Evolutionary conservation across 345 rosid species (phyloP), one percentile per base, ranked within the genome.

Genomic region (Aegle marmelos): DNA sequence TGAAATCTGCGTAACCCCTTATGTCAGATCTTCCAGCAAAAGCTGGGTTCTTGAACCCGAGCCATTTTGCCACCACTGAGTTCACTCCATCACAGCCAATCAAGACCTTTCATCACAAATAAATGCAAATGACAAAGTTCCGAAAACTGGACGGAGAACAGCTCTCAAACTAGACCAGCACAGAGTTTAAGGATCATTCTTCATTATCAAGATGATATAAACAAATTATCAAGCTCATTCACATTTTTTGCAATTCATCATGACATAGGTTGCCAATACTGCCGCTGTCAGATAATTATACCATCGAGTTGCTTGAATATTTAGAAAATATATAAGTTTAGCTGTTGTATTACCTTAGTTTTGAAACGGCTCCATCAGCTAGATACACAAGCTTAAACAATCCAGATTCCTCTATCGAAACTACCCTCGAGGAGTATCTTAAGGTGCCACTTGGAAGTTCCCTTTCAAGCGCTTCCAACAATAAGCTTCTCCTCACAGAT

Each of bases 41-140:
- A 14, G 76, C 80, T 2, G 88, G 88, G 7, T 64, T 82, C 80
- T 86, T 86, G 82, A 90, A 88, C 10, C 94, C 94, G 24, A 93
- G 73, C 91, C 89, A 91, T 77, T 84, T 91, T 4, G 92, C 87
- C 80, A 88, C 90, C 45, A 83, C 83, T 3, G 98, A 91, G 78
- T 90, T 88, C 68, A 89, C 90, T 48, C 95, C 98, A 67, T 90
- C 95, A 70, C 94, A 88, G 76, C 95, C 98, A 48, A 93, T 74
- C 81, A 91, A 79, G 71, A 87, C 87, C 93, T 92, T 65, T n/a
- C 78, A 80, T 81, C 2, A 82, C 9, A 50, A 16, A 28, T 14
- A 8, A 19, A 11, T 31, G 25, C 5, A 31, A 19, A 7, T 6
- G n/a, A 53, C 0, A 24, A 39, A 30, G 56, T 70, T 9, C 7